phyloP scores from a whole-genome alignment of 768 basidiomycete genomes.

The Termitomyces sp. region DNA sequence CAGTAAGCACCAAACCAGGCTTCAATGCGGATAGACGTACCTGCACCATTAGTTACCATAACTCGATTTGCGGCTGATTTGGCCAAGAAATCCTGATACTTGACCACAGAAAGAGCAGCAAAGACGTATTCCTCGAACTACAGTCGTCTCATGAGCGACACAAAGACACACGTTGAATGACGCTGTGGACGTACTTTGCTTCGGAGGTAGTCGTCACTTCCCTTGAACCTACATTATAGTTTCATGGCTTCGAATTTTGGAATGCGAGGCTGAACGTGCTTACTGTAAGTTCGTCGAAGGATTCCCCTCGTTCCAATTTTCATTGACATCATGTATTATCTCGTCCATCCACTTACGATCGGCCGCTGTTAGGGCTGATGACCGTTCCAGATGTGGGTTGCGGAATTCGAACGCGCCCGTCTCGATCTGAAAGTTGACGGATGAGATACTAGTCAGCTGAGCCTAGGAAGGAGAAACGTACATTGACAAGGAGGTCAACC shows the following conservation, averaged over 20 bases:
- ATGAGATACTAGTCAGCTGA: background rate
- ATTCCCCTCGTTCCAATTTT: conserved; percentile 68
- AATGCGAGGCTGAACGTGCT: conserved; percentile 21
- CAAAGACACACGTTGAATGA: background rate
- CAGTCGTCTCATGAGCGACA: background rate
- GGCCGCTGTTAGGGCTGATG: conserved; percentile 79
- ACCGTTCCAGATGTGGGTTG: conserved; percentile 73
- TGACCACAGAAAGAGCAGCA: conserved; percentile 81
- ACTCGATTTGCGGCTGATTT: conserved; percentile 63
- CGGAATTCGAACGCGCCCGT: conserved; percentile 83
- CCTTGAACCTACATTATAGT: conserved; percentile 64
- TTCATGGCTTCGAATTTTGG: background rate
- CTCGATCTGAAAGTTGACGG: conserved; percentile 57
- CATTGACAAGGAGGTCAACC: conserved; percentile 88
- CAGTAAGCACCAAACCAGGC: background rate
- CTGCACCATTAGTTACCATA: conserved; percentile 63
- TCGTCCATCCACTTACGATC: conserved; percentile 99
- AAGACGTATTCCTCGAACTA: conserved; percentile 95
- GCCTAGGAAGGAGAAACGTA: conserved; percentile 22
- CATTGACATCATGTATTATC: conserved; percentile 80
- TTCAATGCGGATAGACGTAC: conserved; percentile 20
- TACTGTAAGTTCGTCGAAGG: conserved; percentile 63
- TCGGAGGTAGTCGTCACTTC: conserved; percentile 92
- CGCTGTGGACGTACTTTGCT: conserved; percentile 53
- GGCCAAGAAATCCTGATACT: conserved; percentile 80